phyloP scores from a whole-genome alignment of 257 asterid genomes.

The Nicotiana sylvestris region DNA sequence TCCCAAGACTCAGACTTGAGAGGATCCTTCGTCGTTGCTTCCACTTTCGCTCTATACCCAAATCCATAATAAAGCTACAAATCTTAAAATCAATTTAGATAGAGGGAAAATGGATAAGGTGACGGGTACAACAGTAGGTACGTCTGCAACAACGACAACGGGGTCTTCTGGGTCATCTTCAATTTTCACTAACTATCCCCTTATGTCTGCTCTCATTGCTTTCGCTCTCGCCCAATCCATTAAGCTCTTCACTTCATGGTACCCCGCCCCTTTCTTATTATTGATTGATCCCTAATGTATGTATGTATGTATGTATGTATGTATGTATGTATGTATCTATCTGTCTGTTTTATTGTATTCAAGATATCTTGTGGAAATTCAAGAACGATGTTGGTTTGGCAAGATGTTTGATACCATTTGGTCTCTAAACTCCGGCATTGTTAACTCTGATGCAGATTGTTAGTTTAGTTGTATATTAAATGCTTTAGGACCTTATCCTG shows the following conservation, averaged over 20 bases:
- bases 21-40: neutral
- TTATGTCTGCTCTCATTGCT: slow-evolving; percentile 14
- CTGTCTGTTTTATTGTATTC: neutral
- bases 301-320: neutral
- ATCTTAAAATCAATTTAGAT: neutral
- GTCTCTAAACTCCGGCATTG: neutral
- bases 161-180: slow-evolving; percentile 24
- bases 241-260: slow-evolving; percentile 22
- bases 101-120: slow-evolving; percentile 12
- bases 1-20: neutral
- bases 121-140: slow-evolving; percentile 8
- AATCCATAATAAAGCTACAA: neutral
- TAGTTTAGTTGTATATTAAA: neutral
- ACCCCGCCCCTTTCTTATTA: neutral
- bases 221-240: slow-evolving; percentile 17
- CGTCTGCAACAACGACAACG: slow-evolving; percentile 17
- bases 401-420: neutral
- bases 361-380: neutral
- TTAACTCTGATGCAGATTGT: neutral
- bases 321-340: neutral
- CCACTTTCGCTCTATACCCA: neutral
- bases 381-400: neutral
- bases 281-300: neutral
- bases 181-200: slow-evolving; percentile 12
- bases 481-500: slow-evolving; percentile 1